Evolutionary conservation across 2,329 filamentous ascomycete genomes (phyloP), one percentile per base, ranked within the genome.

Genomic region (Aspergillus terreus): DNA sequence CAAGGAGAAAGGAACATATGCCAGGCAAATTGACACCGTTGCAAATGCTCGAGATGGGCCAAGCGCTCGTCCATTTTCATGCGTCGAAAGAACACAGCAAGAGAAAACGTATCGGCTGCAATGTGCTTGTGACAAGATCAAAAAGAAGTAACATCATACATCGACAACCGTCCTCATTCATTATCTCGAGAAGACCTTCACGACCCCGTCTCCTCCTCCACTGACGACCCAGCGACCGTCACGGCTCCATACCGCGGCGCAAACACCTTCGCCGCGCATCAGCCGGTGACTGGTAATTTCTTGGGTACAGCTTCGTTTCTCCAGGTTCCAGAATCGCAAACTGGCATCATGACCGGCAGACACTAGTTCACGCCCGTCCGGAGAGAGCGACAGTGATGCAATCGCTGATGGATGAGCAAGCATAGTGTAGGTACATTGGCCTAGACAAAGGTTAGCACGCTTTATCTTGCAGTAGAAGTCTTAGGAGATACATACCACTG

Each of bases 371-470:
- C 87, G 86, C 43, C 92, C 92, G 66, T 97, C 92, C 12, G 92
- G 94, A 60, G 90, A 96, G 17, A 99, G 82, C 0, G 90, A 95
- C 4, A 99, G 81, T 23, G 89, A 87, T 1, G 94, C 95, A 59
- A 99, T 96, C 51, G 94, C 87, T 3, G 92, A 88, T 0, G 94
- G 91, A 63, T 99, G 94, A 5, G 94, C 94, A 53, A 97, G 84
- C 94, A 99, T 99, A 65, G 88, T 95, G 74, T 99, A 99, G 58
- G 94, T 97, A 75, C 92, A 96, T 90, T 99, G 94, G 51, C 94
- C 94, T 97, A 59, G 11, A 48, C 14, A 6, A 10, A 55, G 51
- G 58, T 66, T 54, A 64, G 58, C 45, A 23, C 25, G 19, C 42
- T n/a, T n/a, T 19, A 5, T 19, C 12, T 44, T 38, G 14, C 35